phyloP scores from a whole-genome alignment of 352 stramenopile genomes.

The Blastocystis sp. region DNA sequence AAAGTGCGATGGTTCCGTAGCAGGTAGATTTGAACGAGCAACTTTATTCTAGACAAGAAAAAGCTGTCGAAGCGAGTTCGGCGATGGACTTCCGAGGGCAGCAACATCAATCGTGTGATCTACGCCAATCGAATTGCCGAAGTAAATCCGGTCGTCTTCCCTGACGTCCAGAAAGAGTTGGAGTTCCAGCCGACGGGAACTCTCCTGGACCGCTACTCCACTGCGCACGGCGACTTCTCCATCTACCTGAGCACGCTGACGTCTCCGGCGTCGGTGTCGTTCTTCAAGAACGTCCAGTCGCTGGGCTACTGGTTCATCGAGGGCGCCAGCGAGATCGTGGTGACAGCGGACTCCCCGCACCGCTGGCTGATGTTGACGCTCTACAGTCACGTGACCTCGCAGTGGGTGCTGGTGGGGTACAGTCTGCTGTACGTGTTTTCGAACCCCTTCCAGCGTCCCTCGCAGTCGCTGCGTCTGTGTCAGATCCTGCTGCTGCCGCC shows the following conservation, averaged over 20 bases:
- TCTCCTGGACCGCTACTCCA: background rate
- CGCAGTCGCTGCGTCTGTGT: conserved; percentile 30
- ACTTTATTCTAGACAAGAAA: background rate
- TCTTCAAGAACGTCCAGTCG: conserved; percentile 30
- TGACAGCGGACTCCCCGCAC: background rate
- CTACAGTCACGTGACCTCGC: background rate
- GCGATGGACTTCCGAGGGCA: background rate
- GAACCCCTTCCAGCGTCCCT: background rate
- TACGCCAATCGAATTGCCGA: background rate
- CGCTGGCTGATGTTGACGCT: conserved; percentile 23
- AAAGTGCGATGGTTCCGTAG: background rate
- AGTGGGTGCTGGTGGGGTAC: background rate
- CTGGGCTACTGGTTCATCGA: conserved; percentile 49
- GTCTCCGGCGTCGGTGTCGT: background rate
- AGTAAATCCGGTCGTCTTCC: background rate
- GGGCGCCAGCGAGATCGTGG: conserved; percentile 36
- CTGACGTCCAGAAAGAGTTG: background rate
- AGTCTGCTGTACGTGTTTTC: conserved; percentile 35
- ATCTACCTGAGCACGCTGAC: background rate
- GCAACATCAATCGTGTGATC: background rate
- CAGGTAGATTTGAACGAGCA: background rate
- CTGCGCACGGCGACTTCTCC: background rate
- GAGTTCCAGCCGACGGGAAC: background rate
- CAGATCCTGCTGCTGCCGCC: conserved; percentile 34
- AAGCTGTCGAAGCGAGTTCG: background rate